A percentile compares a stretch with the other conserved stretches of the same genome.
phyloP scores from a whole-genome alignment of 305 asterid species.

The Fraxinus baroniana region DNA sequence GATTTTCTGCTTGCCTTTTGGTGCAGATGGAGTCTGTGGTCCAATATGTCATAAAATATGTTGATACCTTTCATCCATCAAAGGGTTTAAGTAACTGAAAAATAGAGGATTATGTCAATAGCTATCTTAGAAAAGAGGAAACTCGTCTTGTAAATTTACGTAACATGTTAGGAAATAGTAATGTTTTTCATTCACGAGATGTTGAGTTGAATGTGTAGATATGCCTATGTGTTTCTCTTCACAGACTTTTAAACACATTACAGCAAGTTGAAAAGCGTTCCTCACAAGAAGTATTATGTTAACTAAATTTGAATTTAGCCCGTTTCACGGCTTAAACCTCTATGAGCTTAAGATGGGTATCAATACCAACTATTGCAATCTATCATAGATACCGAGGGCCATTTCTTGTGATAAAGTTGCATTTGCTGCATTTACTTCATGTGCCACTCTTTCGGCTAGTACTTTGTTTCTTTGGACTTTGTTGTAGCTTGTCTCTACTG shows the following conservation, averaged over 20 bases:
- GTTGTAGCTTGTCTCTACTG: constrained; percentile 31
- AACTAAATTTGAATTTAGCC: neutral
- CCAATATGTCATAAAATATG: neutral
- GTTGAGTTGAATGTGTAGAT: too few relatives aligned
- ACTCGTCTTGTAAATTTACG: neutral
- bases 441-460: constrained; percentile 41
- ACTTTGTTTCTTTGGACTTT: constrained; percentile 28
- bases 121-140: neutral
- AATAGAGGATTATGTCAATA: neutral
- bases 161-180: neutral
- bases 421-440: constrained; percentile 1
- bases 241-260: neutral
- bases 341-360: neutral
- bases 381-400: constrained; percentile 3
- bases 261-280: neutral
- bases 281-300: neutral
- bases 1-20: neutral
- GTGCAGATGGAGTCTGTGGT: constrained; percentile 2
- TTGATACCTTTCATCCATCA: constrained; percentile 22
- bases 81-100: constrained; percentile 25
- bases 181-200: neutral
- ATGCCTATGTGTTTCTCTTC: neutral
- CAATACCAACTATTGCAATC: neutral
- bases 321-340: neutral
- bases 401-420: constrained; percentile 32